Conservation (phyloP, 2,329 filamentous ascomycete genomes). For the Fusarium decemcellulare region DNA sequence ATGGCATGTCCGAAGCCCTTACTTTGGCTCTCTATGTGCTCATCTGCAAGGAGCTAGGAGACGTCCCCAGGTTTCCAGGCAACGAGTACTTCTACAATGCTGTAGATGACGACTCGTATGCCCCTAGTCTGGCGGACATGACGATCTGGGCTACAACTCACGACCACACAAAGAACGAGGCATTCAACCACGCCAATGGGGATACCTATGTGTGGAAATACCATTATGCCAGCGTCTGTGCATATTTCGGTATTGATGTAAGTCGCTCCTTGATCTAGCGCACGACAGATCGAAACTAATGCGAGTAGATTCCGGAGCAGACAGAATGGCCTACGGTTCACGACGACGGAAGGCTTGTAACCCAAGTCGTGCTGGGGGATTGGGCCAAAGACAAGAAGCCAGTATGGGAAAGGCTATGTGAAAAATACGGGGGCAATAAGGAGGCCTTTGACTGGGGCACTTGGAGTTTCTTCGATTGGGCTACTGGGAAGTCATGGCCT, state of each 20-base stretch:
- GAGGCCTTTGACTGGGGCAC: conserved; percentile 11
- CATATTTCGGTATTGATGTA: conserved; percentile 15
- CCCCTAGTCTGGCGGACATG: conserved; percentile 28
- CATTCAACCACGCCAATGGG: conserved; percentile 31
- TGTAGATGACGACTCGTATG: conserved; percentile 8
- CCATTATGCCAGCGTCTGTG: not conserved
- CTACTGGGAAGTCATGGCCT: not conserved
- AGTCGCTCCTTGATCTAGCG: not conserved
- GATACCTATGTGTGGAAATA: conserved; percentile 32
- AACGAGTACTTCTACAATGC: conserved; percentile 12
- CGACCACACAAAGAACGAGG: conserved; percentile 29
- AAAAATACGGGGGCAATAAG: conserved; percentile 3
- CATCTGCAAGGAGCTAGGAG: not conserved
- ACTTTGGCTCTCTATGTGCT: conserved; percentile 7
- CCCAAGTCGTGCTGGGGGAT: conserved; percentile 21
- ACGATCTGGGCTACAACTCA: conserved; percentile 23
- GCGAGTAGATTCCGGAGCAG: not conserved
- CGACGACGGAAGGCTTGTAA: conserved; percentile 13
- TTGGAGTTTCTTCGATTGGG: conserved; percentile 8
- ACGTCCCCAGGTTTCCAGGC: not conserved
- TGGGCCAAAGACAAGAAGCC: conserved; percentile 7
- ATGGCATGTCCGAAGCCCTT: conserved; percentile 6
- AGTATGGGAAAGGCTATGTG: not conserved
- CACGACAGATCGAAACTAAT: not conserved
- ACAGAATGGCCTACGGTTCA: not conserved